Conservation (phyloP, 306 rosid species). For the Sesbania bispinosa region DNA sequence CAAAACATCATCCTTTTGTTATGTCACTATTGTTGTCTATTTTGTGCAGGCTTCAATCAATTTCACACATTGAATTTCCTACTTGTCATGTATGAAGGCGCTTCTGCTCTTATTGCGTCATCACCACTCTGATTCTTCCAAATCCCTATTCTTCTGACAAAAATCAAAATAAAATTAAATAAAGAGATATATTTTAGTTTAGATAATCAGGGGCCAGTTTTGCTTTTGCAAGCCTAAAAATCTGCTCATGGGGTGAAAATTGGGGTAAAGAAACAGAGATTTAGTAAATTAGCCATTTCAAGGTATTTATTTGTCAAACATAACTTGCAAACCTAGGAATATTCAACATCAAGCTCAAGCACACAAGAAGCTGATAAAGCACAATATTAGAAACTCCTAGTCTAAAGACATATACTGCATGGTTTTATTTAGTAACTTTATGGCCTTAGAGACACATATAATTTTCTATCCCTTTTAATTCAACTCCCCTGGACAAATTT, state of each 20-base stretch:
- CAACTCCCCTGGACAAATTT: conserved; percentile 11
- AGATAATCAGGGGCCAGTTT: background rate
- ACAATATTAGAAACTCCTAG: background rate
- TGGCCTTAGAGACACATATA: background rate
- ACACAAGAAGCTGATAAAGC: background rate
- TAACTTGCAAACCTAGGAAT: background rate
- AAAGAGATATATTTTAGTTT: background rate
- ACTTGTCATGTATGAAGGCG: conserved; percentile 10
- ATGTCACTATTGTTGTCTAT: conserved; percentile 35
- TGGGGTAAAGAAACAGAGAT: background rate
- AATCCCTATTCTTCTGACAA: background rate
- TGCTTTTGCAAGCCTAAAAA: background rate
- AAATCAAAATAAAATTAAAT: background rate
- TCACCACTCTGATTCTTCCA: conserved; percentile 9
- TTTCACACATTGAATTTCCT: conserved; percentile 32
- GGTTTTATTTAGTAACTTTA: background rate
- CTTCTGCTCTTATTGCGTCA: conserved; percentile 18
- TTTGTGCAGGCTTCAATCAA: conserved; percentile 43
- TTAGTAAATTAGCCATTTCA: background rate
- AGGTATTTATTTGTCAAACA: background rate
- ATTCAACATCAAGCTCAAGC: background rate
- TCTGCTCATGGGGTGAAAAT: background rate
- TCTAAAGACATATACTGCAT: background rate
- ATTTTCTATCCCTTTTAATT: background rate
- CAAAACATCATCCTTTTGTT: conserved; percentile 28